A percentile compares a stretch with the other conserved stretches of the same genome.
These are phyloP conservation scores for Boletus bicolor DNA, from an alignment of 768 basidiomycete species.

Conservation along the genomic window DNA sequence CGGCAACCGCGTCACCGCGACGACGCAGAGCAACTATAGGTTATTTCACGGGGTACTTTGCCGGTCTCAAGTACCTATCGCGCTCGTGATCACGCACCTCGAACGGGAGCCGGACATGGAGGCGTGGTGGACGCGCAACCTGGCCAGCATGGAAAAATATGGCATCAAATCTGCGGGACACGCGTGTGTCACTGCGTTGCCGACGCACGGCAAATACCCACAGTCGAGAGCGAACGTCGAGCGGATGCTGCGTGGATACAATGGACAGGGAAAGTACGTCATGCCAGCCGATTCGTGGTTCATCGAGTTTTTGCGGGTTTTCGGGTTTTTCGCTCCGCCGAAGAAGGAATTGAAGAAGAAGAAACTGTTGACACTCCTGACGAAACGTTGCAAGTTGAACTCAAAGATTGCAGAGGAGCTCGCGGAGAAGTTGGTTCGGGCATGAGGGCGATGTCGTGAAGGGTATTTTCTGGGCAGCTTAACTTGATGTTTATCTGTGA, in stretches of 20 bases:
- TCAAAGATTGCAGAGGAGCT: no score
- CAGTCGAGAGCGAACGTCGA: constrained; percentile 16
- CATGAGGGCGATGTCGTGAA: no score
- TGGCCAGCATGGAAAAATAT: constrained; percentile 16
- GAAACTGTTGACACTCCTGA: no score
- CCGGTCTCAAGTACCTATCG: constrained; percentile 26
- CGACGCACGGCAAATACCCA: constrained; percentile 17
- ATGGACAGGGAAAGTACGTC: constrained; percentile 15
- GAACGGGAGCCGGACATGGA: constrained; percentile 34
- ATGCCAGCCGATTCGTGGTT: constrained; percentile 28
- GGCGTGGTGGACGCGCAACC: constrained; percentile 32
- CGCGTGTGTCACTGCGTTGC: constrained; percentile 32
- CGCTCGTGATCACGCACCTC: constrained; percentile 36
- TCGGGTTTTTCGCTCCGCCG: constrained; percentile 11
- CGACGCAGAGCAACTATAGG: constrained; percentile 36
- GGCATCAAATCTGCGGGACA: constrained; percentile 24
- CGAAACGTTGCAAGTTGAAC: no score
- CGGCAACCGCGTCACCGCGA: constrained; percentile 36
- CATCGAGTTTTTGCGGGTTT: constrained; percentile 17
- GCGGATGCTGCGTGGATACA: constrained; percentile 12
- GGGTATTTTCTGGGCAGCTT: no score
- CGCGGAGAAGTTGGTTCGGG: no score
- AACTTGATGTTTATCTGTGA: no score
- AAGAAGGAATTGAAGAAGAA: no score
- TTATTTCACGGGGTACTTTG: constrained; percentile 41